Conservation (phyloP, 345 rosid species). For the Eucalyptus paniculata region DNA sequence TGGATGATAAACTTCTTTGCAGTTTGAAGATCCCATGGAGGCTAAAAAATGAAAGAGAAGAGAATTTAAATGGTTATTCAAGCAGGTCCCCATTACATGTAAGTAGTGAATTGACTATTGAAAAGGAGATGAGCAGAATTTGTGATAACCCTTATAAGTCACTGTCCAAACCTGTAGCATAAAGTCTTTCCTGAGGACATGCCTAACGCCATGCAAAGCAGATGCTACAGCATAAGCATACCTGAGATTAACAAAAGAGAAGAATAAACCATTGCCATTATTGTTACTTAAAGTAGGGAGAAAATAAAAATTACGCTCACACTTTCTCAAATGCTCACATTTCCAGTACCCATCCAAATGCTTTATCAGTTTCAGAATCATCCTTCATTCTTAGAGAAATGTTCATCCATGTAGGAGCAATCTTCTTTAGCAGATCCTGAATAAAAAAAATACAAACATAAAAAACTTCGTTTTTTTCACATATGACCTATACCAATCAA, state of each 20-base stretch:
- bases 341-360: constrained; percentile 98
- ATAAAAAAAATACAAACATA: not conserved
- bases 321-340: constrained; percentile 44
- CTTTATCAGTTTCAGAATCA: constrained; percentile 89
- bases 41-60: constrained; percentile 33
- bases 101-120: not conserved
- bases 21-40: constrained; percentile 86
- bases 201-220: constrained; percentile 85
- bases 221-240: constrained; percentile 98
- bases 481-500: not conserved
- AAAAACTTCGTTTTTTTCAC: not conserved
- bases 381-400: constrained; percentile 83
- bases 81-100: not conserved
- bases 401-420: constrained; percentile 99
- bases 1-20: constrained; percentile 75
- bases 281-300: not conserved
- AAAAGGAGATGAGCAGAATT: not conserved
- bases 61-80: not conserved
- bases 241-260: constrained; percentile 21
- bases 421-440: constrained; percentile 67
- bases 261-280: not conserved
- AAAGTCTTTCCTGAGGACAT: constrained; percentile 73
- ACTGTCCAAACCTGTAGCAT: constrained; percentile 74
- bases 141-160: not conserved
- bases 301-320: not conserved